Evolutionary conservation across 2,329 filamentous ascomycete species (phyloP).

Genomic region (Aspergillus proliferans): DNA sequence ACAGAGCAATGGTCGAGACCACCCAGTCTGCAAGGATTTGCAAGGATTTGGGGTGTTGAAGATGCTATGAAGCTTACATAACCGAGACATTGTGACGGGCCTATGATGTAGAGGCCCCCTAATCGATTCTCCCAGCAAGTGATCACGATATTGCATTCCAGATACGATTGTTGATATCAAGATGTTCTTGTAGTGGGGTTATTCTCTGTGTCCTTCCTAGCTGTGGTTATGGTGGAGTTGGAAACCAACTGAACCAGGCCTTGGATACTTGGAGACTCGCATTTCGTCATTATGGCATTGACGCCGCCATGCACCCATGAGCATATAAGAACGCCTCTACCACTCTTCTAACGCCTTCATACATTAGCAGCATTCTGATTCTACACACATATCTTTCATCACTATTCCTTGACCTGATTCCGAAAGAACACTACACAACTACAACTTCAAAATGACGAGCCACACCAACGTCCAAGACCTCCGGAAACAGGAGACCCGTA

Average conservation of each 20-base stretch:
- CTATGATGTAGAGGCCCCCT: not conserved
- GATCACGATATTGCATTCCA: not conserved
- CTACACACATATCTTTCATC: not conserved
- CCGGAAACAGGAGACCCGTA: constrained; percentile 42
- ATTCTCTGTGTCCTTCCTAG: not conserved
- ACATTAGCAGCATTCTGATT: not conserved
- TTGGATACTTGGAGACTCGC: not conserved
- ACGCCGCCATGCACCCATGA: not conserved
- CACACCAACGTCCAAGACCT: constrained; percentile 46
- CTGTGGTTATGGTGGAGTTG: not conserved
- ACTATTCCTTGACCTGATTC: not conserved
- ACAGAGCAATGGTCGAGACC: not conserved
- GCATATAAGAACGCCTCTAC: not conserved
- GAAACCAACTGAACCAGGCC: not conserved
- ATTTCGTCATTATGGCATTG: not conserved
- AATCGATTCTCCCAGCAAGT: not conserved
- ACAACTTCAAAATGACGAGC: constrained; percentile 5
- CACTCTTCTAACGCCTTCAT: not conserved
- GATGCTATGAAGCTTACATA: not conserved
- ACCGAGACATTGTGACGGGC: not conserved
- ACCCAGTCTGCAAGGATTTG: not conserved
- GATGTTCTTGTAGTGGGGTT: not conserved
- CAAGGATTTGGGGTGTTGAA: not conserved
- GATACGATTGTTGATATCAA: not conserved
- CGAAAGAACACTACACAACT: too few relatives aligned